Percentiles rank a stretch among this genome's conserved stretches.
Evolutionary conservation across 352 stramenopile genomes (phyloP).

Genomic region (Phytophthora constricta): DNA sequence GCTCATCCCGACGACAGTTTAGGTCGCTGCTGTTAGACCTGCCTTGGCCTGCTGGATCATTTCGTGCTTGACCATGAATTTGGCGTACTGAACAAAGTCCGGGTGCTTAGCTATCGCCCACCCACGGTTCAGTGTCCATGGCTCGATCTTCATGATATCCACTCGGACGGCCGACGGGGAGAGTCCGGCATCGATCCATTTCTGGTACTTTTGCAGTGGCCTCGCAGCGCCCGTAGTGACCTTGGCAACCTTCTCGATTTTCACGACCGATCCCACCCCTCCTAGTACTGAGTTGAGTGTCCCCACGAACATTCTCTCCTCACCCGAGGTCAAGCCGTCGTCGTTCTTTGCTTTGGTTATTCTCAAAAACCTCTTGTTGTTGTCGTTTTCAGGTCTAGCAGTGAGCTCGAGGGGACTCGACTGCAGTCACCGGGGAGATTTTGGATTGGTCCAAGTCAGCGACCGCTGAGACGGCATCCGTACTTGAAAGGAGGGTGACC

Average conservation of each 20-base stretch:
- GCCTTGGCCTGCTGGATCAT: neutral
- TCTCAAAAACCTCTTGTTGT: neutral
- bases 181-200: constrained; percentile 5
- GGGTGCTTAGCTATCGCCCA: neutral
- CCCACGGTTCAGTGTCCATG: neutral
- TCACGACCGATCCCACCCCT: constrained; percentile 13
- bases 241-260: constrained; percentile 6
- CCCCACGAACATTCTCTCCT: constrained; percentile 26
- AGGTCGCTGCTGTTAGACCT: neutral
- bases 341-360: neutral
- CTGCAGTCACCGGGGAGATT: neutral
- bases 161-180: constrained; percentile 7
- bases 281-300: constrained; percentile 10
- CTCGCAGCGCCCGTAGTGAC: constrained; percentile 6
- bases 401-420: neutral
- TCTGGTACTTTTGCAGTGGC: constrained; percentile 19
- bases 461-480: neutral
- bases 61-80: constrained; percentile 21
- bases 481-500: too few species aligned
- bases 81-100: constrained; percentile 12
- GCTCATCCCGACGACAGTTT: neutral
- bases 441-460: neutral
- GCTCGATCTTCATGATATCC: constrained; percentile 11
- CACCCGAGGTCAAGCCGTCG: neutral
- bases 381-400: neutral